phyloP scores from a whole-genome alignment of 495 filamentous ascomycete genomes.

The Immersiella caudata region DNA sequence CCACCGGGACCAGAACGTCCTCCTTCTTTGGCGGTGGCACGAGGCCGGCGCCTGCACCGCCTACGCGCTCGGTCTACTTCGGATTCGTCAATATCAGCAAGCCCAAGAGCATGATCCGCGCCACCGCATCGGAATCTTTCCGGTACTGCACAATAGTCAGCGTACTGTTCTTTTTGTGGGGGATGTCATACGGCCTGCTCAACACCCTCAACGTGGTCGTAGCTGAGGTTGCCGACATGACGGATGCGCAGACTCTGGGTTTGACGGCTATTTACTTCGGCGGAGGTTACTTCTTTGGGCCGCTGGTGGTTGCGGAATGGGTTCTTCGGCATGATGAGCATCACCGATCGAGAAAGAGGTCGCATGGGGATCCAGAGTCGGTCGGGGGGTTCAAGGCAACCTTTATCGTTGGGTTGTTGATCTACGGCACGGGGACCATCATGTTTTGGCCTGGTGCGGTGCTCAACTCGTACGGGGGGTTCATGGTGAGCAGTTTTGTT shows the following conservation, averaged over 20 bases:
- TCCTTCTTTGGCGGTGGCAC: slow-evolving; percentile 1
- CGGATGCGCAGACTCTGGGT: slow-evolving; percentile 40
- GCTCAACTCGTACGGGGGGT: slow-evolving; percentile 70
- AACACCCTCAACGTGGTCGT: slow-evolving; percentile 63
- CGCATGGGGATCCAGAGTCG: slow-evolving; percentile 23
- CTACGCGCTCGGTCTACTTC: slow-evolving; percentile 54
- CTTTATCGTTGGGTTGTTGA: slow-evolving; percentile 67
- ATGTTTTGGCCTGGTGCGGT: slow-evolving; percentile 65
- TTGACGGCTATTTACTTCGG: slow-evolving; percentile 46
- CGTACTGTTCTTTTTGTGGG: slow-evolving; percentile 85
- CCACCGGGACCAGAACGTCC: slow-evolving; percentile 4
- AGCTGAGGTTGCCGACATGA: slow-evolving; percentile 43
- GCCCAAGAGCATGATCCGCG: slow-evolving; percentile 75
- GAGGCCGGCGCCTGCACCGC: background rate
- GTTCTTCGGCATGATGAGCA: slow-evolving; percentile 62
- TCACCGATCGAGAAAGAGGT: slow-evolving; percentile 31
- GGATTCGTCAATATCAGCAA: slow-evolving; percentile 83
- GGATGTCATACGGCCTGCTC: slow-evolving; percentile 82
- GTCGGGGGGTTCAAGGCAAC: slow-evolving; percentile 60
- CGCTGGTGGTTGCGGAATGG: slow-evolving; percentile 67
- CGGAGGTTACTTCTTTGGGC: slow-evolving; percentile 65
- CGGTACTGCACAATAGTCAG: slow-evolving; percentile 65
- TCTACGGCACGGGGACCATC: slow-evolving; percentile 64
- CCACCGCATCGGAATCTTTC: slow-evolving; percentile 48
- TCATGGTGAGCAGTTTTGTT: slow-evolving; percentile 70